These are phyloP conservation scores for Trifolium pratense DNA, from an alignment of 306 rosid species.

Conservation along the genomic window DNA sequence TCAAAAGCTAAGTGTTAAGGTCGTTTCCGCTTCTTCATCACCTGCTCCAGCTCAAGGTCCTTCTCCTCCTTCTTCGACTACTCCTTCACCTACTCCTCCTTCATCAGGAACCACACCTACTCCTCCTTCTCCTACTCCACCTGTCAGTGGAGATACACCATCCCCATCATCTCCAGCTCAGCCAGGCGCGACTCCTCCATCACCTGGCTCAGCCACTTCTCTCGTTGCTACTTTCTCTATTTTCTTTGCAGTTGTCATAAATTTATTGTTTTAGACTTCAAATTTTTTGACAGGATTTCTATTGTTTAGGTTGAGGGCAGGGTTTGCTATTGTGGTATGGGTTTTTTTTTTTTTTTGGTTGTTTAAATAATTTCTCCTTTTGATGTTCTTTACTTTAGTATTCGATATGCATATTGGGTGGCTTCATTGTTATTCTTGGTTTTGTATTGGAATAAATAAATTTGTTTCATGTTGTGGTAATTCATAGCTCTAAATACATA, in stretches of 20 bases:
- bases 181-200: conserved; percentile 34
- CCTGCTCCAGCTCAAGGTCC: background rate
- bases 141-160: conserved; percentile 7
- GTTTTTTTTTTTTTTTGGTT: background rate
- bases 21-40: background rate
- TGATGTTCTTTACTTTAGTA: background rate
- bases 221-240: conserved; percentile 31
- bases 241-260: background rate
- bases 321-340: background rate
- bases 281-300: background rate
- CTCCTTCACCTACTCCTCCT: background rate
- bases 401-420: background rate
- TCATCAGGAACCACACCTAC: conserved; percentile 1
- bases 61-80: background rate
- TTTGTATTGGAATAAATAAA: background rate
- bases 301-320: too few relatives aligned
- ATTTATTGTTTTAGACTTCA: background rate
- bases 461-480: background rate
- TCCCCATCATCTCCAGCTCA: conserved; percentile 23
- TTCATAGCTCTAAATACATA: too few relatives aligned
- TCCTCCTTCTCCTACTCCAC: conserved; percentile 24
- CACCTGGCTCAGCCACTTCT: conserved; percentile 36
- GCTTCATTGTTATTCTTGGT: background rate
- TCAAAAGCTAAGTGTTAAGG: conserved; percentile 50
- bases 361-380: background rate